Evolutionary conservation across 1,139 yeast species (phyloP), one percentile per base, ranked within the genome.

Genomic region (Nakaseomyces sp.): DNA sequence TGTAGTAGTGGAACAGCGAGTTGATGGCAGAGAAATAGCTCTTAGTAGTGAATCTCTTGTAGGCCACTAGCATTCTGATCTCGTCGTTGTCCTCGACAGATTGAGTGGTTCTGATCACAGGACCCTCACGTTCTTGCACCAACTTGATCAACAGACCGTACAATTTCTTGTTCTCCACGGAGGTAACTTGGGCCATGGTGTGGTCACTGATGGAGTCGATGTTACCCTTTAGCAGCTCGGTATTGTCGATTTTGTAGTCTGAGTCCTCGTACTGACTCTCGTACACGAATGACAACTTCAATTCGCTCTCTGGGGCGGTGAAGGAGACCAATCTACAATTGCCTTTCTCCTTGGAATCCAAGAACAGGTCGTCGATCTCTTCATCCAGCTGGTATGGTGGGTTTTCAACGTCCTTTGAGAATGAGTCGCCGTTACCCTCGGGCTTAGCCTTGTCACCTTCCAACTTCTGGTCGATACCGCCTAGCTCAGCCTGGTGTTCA

Each of bases 11-110:
- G 56, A 91, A 91, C 63, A 91, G 73, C 54, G 89, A 87, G 43
- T 89, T 76, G 53, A 91, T 74, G 16, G 97, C 95, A 36, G 94
- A 80, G 65, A 81, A 87, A 69, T 85, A 91, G 51, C 91, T 81
- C 43, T 91, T 84, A 13, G 96, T 81, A 25, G 95, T 74, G 51
- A 81, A 79, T 63, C 84, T 91, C 59, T 81, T 81, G 70, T 77
- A 89, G 44, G 95, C 98, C 61, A 91, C 84, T 43, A 91, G 79
- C 50, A 91, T 80, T 61, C 97, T 75, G 60, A 85, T 81, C 60
- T 89, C 96, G 47, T 75, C 74, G 13, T 82, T 72, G 53, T 83
- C 82, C 52, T 85, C 89, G 45, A 86, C 73, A 45, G 91, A 83
- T 33, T 55, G 55, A 60, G 81, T 82, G 60, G 87, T 85, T 66